Evolutionary conservation across 768 basidiomycete genomes (phyloP).

Genomic region (Lactifluus piperatus): DNA sequence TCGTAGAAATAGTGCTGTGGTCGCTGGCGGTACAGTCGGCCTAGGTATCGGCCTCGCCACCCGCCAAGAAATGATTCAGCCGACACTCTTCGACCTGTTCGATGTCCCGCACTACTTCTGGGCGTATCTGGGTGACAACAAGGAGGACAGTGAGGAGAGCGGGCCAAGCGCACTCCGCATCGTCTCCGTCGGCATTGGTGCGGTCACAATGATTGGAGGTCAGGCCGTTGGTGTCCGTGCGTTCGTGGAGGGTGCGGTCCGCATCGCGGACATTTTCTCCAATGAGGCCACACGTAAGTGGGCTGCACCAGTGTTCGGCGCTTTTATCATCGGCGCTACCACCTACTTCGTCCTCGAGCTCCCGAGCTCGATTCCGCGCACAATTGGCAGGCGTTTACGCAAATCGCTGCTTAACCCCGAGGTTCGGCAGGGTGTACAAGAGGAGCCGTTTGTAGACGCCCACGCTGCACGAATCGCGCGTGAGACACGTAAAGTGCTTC

Average conservation of each 20-base stretch:
- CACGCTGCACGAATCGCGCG: constrained; percentile 64
- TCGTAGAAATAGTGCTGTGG: constrained; percentile 44
- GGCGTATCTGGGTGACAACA: constrained; percentile 53
- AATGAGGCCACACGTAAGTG: constrained; percentile 78
- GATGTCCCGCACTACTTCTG: constrained; percentile 78
- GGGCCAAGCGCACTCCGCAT: constrained; percentile 59
- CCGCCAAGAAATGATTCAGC: constrained; percentile 69
- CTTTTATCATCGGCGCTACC: constrained; percentile 59
- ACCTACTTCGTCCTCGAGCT: constrained; percentile 83
- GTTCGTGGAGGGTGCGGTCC: constrained; percentile 69
- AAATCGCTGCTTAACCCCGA: constrained; percentile 45
- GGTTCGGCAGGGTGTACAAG: constrained; percentile 40
- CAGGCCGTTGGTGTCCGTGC: constrained; percentile 69
- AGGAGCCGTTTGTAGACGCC: constrained; percentile 50
- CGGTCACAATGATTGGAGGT: constrained; percentile 83
- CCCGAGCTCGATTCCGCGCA: constrained; percentile 80
- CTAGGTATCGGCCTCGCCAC: constrained; percentile 77
- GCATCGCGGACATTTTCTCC: constrained; percentile 68
- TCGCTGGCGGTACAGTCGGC: constrained; percentile 70
- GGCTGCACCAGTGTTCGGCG: constrained; percentile 81
- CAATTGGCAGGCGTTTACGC: constrained; percentile 78
- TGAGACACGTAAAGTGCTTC: constrained; percentile 90
- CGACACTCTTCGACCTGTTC: constrained; percentile 75
- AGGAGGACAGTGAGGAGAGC: constrained; percentile 33
- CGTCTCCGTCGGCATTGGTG: constrained; percentile 72